Evolutionary conservation across 768 basidiomycete genomes (phyloP).

Genomic region (Trametes cingulata): DNA sequence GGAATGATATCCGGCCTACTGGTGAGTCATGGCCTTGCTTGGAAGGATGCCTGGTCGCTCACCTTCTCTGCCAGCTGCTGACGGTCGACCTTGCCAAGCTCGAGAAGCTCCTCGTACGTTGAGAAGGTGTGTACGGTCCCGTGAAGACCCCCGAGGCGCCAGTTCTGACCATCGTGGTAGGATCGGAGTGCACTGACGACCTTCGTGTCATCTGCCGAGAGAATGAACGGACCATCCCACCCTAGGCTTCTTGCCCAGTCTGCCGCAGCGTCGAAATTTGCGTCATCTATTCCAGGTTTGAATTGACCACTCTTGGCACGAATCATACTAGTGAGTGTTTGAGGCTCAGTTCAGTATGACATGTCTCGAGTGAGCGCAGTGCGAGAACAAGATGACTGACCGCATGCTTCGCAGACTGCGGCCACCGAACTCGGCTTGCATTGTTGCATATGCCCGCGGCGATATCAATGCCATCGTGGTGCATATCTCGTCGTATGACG

Average conservation of each 20-base stretch:
- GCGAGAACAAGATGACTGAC: neutral
- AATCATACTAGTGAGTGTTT: neutral
- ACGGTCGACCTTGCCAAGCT: slow-evolving; percentile 16
- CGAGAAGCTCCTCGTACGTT: slow-evolving; percentile 25
- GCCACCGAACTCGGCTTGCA: neutral
- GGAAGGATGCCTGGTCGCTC: slow-evolving; percentile 7
- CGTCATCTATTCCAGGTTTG: neutral
- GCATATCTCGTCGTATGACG: neutral
- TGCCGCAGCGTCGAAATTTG: slow-evolving; percentile 20
- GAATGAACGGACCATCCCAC: slow-evolving; percentile 24
- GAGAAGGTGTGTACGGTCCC: slow-evolving; percentile 23
- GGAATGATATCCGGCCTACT: no score
- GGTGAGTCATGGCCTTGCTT: neutral
- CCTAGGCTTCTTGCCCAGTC: slow-evolving; percentile 19
- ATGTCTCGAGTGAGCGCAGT: neutral
- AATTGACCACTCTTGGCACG: neutral
- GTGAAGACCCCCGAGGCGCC: slow-evolving; percentile 30
- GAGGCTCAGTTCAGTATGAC: no score
- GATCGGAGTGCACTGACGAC: slow-evolving; percentile 26
- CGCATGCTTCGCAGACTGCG: neutral
- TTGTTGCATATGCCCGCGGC: neutral
- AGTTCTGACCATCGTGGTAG: slow-evolving; percentile 25
- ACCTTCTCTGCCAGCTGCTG: slow-evolving; percentile 22
- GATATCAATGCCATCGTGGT: neutral
- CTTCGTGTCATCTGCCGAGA: slow-evolving; percentile 39